A percentile compares a stretch with the other conserved stretches of the same genome.
phyloP scores from a whole-genome alignment of 805 yeast genomes.

The Candida verbasci region DNA sequence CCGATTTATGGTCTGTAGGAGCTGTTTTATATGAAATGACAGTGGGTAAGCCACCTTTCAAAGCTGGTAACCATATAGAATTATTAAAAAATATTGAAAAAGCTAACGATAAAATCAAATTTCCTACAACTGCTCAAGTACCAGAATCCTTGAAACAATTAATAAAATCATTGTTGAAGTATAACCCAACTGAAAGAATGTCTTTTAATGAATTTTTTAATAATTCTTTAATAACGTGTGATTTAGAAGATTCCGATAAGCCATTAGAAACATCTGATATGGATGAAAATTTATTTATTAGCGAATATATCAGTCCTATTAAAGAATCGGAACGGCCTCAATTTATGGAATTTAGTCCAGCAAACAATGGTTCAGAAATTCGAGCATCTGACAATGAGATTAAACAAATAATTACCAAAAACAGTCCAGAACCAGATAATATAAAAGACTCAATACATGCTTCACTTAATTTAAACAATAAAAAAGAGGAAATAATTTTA shows the following conservation, averaged over 20 bases:
- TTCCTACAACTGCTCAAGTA: conserved; percentile 65
- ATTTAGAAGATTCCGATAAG: conserved; percentile 47
- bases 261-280: conserved; percentile 64
- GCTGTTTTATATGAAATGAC: conserved; percentile 95
- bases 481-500: conserved; percentile 44
- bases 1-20: conserved; percentile 97
- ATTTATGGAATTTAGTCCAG: conserved; percentile 12
- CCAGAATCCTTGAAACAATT: conserved; percentile 63
- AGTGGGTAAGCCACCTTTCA: conserved; percentile 94
- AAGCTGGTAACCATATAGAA: conserved; percentile 90
- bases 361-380: neutral
- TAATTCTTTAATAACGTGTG: conserved; percentile 59
- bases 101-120: conserved; percentile 70
- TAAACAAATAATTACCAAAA: conserved; percentile 39
- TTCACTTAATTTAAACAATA: conserved; percentile 7
- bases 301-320: conserved; percentile 65
- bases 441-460: conserved; percentile 9
- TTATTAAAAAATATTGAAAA: conserved; percentile 80
- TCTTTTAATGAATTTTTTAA: conserved; percentile 84
- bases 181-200: conserved; percentile 83
- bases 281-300: conserved; percentile 77
- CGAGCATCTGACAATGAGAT: conserved; percentile 36
- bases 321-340: conserved; percentile 18
- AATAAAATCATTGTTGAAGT: conserved; percentile 71
- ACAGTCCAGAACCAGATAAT: conserved; percentile 40